phyloP scores from a whole-genome alignment of 1,284 basidiomycete species.

The Puccinia novopanici region DNA sequence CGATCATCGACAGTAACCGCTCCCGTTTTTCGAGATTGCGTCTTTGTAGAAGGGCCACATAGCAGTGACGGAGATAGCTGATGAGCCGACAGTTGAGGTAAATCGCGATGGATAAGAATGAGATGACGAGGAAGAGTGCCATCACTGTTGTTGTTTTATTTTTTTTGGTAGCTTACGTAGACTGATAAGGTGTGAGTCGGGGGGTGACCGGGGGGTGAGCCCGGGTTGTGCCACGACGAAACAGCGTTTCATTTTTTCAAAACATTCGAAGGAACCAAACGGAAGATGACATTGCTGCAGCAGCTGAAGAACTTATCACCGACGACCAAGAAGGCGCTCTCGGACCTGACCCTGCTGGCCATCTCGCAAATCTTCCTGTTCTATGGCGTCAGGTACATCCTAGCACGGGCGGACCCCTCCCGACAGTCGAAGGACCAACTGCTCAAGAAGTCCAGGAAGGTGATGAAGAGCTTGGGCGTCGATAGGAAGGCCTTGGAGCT shows the following conservation, averaged over 20 bases:
- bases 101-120: too few relatives aligned
- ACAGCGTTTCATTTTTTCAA: too few relatives aligned
- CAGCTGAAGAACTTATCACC: conserved; percentile 47
- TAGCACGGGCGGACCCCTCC: conserved; percentile 38
- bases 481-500: conserved; percentile 21
- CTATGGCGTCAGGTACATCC: conserved; percentile 46
- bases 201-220: too few relatives aligned
- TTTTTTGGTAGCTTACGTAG: too few relatives aligned
- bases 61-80: too few relatives aligned
- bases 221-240: not conserved
- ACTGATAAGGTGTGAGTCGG: too few relatives aligned
- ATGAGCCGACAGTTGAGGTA: too few relatives aligned
- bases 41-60: too few relatives aligned
- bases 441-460: conserved; percentile 46
- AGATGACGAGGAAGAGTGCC: not conserved
- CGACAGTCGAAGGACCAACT: conserved; percentile 31
- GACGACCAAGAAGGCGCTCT: conserved; percentile 43
- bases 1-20: not conserved
- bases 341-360: conserved; percentile 39
- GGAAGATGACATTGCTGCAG: conserved; percentile 42
- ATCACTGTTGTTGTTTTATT: not conserved
- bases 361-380: conserved; percentile 50
- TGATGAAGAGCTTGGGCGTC: conserved; percentile 33
- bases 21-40: not conserved
- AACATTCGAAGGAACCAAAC: too few relatives aligned